Percentiles rank a stretch among this genome's conserved stretches.
phyloP scores from a whole-genome alignment of 2,329 filamentous ascomycete genomes.

The Stagonosporopsis tanaceti region DNA sequence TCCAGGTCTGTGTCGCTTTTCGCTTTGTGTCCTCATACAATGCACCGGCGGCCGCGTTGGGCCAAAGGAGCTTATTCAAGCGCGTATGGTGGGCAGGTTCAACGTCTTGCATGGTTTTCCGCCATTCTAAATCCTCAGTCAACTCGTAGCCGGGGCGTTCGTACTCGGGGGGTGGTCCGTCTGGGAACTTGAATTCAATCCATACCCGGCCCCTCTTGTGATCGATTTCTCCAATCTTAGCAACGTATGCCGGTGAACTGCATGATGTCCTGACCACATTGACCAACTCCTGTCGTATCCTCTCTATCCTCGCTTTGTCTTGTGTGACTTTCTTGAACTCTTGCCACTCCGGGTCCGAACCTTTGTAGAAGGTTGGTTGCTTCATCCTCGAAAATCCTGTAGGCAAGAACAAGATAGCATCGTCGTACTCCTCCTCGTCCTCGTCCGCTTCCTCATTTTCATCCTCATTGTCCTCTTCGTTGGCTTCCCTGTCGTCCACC shows the following conservation, averaged over 20 bases:
- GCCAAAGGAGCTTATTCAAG: slow-evolving; percentile 36
- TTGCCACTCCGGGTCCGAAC: slow-evolving; percentile 63
- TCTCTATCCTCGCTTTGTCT: slow-evolving; percentile 51
- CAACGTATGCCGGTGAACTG: not conserved
- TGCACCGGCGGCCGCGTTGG: slow-evolving; percentile 30
- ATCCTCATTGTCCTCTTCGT: slow-evolving; percentile 40
- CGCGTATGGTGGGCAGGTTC: slow-evolving; percentile 48
- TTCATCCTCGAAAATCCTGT: slow-evolving; percentile 54
- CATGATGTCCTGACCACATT: slow-evolving; percentile 41
- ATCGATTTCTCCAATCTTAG: slow-evolving; percentile 50
- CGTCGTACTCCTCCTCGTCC: slow-evolving; percentile 40
- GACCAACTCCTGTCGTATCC: slow-evolving; percentile 52
- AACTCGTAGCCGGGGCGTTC: slow-evolving; percentile 55
- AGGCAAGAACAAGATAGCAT: slow-evolving; percentile 57
- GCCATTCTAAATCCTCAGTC: slow-evolving; percentile 50
- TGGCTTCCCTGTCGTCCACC: slow-evolving; percentile 30
- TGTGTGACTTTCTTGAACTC: slow-evolving; percentile 57
- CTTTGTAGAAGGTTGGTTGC: slow-evolving; percentile 56
- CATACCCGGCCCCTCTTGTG: slow-evolving; percentile 53
- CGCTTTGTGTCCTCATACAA: slow-evolving; percentile 36
- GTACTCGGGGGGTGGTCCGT: slow-evolving; percentile 58
- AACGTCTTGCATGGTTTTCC: slow-evolving; percentile 41
- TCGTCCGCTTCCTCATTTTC: slow-evolving; percentile 39
- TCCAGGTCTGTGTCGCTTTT: slow-evolving; percentile 32
- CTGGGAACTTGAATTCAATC: slow-evolving; percentile 59